Conservation (phyloP, 352 stramenopile species). For the Globisporangium carolinianum region DNA sequence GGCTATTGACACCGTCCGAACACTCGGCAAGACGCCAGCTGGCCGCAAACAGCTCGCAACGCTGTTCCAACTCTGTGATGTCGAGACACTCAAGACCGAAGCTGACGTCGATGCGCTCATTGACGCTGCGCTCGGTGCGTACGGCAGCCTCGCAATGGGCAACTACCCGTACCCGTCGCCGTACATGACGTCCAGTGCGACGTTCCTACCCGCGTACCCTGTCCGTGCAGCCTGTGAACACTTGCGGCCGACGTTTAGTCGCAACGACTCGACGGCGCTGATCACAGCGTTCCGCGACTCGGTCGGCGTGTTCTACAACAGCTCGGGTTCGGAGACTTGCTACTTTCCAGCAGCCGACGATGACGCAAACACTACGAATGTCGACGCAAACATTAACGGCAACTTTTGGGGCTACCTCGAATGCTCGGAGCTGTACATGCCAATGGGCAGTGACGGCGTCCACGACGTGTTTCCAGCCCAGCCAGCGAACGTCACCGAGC, state of each 20-base stretch:
- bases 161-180: slow-evolving; percentile 94
- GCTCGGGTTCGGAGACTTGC: slow-evolving; percentile 43
- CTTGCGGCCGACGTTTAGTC: slow-evolving; percentile 33
- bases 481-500: slow-evolving; percentile 18
- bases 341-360: slow-evolving; percentile 12
- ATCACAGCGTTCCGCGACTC: slow-evolving; percentile 46
- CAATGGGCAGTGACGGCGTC: slow-evolving; percentile 30
- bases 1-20: slow-evolving; percentile 47
- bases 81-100: slow-evolving; percentile 26
- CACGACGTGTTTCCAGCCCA: slow-evolving; percentile 27
- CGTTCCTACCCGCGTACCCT: slow-evolving; percentile 85
- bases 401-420: slow-evolving; percentile 14
- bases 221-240: slow-evolving; percentile 81
- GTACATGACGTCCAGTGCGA: slow-evolving; percentile 89
- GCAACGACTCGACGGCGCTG: slow-evolving; percentile 25
- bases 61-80: slow-evolving; percentile 48
- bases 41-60: slow-evolving; percentile 36
- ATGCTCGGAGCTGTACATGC: slow-evolving; percentile 44
- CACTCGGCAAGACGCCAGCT: slow-evolving; percentile 33
- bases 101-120: slow-evolving; percentile 48
- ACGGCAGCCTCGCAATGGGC: slow-evolving; percentile 92
- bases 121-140: slow-evolving; percentile 64
- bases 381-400: not conserved
- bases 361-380: not conserved
- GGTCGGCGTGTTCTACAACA: slow-evolving; percentile 78